Evolutionary conservation across 2,329 filamentous ascomycete genomes (phyloP).

Genomic region (Pyricularia sp.): DNA sequence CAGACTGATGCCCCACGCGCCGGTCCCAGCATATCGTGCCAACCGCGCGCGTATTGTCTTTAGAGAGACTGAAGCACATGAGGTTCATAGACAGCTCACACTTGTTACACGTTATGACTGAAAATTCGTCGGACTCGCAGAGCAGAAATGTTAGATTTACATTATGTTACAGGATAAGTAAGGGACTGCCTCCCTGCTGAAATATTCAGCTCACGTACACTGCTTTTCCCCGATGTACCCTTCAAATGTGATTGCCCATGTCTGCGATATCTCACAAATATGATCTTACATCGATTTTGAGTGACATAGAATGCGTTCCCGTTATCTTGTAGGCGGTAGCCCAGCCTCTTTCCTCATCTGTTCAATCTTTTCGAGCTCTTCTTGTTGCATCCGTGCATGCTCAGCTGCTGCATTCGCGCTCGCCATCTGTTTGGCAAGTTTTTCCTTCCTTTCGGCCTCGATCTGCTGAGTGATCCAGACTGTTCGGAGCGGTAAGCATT

Average conservation of each 20-base stretch:
- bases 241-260: not conserved
- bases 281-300: not conserved
- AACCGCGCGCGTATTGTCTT: not conserved
- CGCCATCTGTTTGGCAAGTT: constrained; percentile 21
- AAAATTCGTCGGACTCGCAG: not conserved
- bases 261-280: not conserved
- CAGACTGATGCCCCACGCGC: not conserved
- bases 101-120: not conserved
- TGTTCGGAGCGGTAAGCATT: constrained; percentile 10
- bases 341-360: constrained; percentile 37
- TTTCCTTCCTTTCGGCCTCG: constrained; percentile 31
- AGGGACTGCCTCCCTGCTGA: not conserved
- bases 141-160: not conserved
- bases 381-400: constrained; percentile 12
- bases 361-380: constrained; percentile 30
- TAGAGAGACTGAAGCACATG: not conserved
- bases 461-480: constrained; percentile 38
- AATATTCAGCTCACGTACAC: not conserved
- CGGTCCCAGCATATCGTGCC: not conserved
- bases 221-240: not conserved
- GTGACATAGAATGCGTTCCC: not conserved
- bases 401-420: constrained; percentile 13
- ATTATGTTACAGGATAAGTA: not conserved
- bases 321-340: constrained; percentile 11
- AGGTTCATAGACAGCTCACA: not conserved